These are phyloP conservation scores for Paraphysoderma sedebokerense DNA, from an alignment of 371 early-diverging fungal genomes.

Conservation along the genomic window DNA sequence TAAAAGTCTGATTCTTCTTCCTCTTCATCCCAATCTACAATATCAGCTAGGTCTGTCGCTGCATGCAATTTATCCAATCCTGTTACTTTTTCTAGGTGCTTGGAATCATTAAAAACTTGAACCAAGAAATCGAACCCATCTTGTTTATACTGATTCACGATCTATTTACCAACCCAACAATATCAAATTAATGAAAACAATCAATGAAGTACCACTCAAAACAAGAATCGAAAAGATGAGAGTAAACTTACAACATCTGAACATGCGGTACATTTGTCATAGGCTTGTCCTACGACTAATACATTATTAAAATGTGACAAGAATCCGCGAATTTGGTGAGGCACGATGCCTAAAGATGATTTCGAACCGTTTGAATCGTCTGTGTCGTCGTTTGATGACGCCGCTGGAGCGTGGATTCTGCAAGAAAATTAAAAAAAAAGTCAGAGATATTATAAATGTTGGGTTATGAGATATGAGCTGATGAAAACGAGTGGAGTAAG, in stretches of 20 bases:
- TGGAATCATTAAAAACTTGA: constrained; percentile 47
- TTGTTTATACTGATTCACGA: constrained; percentile 39
- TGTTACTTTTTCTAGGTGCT: constrained; percentile 60
- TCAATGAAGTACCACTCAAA: neutral
- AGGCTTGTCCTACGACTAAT: constrained; percentile 70
- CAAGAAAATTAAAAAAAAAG: neutral
- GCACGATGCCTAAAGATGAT: constrained; percentile 46
- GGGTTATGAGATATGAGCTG: too few relatives aligned
- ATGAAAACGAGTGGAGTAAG: neutral
- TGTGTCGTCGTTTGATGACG: constrained; percentile 4
- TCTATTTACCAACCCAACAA: constrained; percentile 5
- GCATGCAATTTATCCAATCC: constrained; percentile 56
- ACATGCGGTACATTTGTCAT: constrained; percentile 80
- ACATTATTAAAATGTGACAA: constrained; percentile 64
- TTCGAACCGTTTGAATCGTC: constrained; percentile 2
- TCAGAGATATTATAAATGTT: neutral
- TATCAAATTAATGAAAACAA: neutral
- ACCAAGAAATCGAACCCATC: constrained; percentile 52
- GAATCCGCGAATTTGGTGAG: constrained; percentile 89
- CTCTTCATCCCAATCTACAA: constrained; percentile 32
- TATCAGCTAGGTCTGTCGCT: constrained; percentile 50
- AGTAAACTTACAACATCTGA: constrained; percentile 30
- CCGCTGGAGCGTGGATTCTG: constrained; percentile 20
- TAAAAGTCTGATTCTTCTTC: too few relatives aligned
- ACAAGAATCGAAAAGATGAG: neutral